Percentiles rank a stretch among this genome's conserved stretches.
These are phyloP conservation scores for Anthostomella pinea DNA, from an alignment of 2,329 filamentous ascomycete genomes.

Conservation along the genomic window DNA sequence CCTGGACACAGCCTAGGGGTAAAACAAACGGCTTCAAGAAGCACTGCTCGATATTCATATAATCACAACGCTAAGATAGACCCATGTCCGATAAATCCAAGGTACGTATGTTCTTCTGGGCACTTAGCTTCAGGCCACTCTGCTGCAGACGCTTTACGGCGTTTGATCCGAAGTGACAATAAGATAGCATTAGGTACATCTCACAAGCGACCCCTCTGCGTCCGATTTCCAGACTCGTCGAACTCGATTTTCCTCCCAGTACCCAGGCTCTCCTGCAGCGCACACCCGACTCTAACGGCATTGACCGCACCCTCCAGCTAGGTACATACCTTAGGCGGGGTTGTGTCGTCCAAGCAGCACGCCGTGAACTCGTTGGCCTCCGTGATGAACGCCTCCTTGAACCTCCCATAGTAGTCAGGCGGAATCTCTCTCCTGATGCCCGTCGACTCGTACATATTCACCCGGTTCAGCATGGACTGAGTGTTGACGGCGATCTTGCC, in stretches of 20 bases:
- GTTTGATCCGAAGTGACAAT: no score
- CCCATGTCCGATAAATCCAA: no score
- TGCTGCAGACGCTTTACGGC: no score
- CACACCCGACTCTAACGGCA: constrained; percentile 58
- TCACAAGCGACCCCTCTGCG: no score
- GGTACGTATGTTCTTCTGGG: no score
- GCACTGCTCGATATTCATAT: no score
- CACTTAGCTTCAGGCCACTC: no score
- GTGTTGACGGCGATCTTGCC: constrained; percentile 62
- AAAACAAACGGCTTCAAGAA: no score
- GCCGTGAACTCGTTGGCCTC: constrained; percentile 64
- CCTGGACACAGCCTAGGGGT: no score
- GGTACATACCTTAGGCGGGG: constrained; percentile 55
- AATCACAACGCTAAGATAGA: no score
- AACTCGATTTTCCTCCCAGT: constrained; percentile 57
- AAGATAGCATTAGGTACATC: no score
- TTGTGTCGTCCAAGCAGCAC: constrained; percentile 52
- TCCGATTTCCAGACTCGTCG: constrained; percentile 48
- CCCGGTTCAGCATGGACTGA: constrained; percentile 52
- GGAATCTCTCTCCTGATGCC: constrained; percentile 61
- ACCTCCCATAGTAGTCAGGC: constrained; percentile 59
- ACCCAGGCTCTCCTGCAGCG: constrained; percentile 55
- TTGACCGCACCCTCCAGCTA: constrained; percentile 56
- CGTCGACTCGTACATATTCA: constrained; percentile 51
- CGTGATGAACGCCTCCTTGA: constrained; percentile 60